Conservation (phyloP, 1,139 yeast genomes). For the Geotrichum fermentans region DNA sequence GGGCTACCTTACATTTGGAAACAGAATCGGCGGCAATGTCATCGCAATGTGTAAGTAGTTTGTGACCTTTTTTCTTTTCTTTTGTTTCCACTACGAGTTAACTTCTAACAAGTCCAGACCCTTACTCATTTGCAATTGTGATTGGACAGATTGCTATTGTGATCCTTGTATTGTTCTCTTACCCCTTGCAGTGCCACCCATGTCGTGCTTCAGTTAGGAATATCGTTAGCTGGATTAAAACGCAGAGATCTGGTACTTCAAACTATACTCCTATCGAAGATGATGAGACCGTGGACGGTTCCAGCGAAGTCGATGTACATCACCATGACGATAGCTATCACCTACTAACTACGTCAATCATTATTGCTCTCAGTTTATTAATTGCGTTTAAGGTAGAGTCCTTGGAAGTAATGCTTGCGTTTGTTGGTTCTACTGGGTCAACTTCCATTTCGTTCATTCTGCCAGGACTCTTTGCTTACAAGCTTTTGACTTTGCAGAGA, state of each 20-base stretch:
- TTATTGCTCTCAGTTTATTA: constrained; percentile 58
- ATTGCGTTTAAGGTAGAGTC: constrained; percentile 77
- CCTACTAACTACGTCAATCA: constrained; percentile 57
- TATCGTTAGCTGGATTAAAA: constrained; percentile 51
- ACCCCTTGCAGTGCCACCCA: constrained; percentile 91
- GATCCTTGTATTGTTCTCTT: constrained; percentile 77
- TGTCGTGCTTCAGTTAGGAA: constrained; percentile 81
- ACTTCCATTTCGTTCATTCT: constrained; percentile 88
- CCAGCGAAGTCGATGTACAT: not conserved
- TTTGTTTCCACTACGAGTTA: constrained; percentile 18
- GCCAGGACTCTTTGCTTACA: constrained; percentile 86
- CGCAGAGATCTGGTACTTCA: constrained; percentile 6
- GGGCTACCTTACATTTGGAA: constrained; percentile 87
- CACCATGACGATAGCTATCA: constrained; percentile 38
- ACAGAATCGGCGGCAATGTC: constrained; percentile 72
- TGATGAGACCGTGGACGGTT: constrained; percentile 12
- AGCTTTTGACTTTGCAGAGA: constrained; percentile 40
- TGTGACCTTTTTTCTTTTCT: too few species aligned
- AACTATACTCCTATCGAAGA: constrained; percentile 21
- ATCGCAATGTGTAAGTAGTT: constrained; percentile 48
- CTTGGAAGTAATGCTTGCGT: constrained; percentile 78
- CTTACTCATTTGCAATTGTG: constrained; percentile 46
- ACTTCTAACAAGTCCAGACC: constrained; percentile 31
- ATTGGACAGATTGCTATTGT: constrained; percentile 74
- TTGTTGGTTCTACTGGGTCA: constrained; percentile 94